Conservation (phyloP, 768 basidiomycete species). For the Pisolithus marmoratus region DNA sequence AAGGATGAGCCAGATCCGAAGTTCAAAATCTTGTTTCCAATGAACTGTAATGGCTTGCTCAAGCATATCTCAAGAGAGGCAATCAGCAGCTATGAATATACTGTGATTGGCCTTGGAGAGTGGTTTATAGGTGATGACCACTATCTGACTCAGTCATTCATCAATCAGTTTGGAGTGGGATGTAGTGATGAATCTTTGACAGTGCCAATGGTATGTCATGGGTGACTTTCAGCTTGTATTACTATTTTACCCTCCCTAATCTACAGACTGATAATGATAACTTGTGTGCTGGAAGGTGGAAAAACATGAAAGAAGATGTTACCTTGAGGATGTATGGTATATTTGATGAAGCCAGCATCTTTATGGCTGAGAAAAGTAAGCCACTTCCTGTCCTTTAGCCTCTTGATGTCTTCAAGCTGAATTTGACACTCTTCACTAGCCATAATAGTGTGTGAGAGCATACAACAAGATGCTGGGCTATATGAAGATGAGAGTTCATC, state of each 20-base stretch:
- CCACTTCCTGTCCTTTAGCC: constrained; percentile 8
- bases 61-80: constrained; percentile 29
- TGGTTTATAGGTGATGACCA: neutral
- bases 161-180: neutral
- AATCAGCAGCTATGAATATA: constrained; percentile 17
- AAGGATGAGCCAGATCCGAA: neutral
- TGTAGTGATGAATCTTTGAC: neutral
- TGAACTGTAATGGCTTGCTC: constrained; percentile 10
- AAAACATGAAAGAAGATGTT: neutral
- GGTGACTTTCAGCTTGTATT: neutral
- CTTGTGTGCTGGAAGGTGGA: neutral
- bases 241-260: neutral
- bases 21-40: constrained; percentile 16
- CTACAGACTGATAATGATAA: neutral
- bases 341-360: constrained; percentile 35
- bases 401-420: constrained; percentile 12
- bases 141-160: neutral
- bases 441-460: constrained; percentile 18
- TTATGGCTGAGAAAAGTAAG: constrained; percentile 27
- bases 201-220: neutral
- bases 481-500: constrained; percentile 22
- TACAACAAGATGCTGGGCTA: constrained; percentile 14
- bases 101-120: constrained; percentile 12
- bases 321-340: constrained; percentile 24
- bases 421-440: constrained; percentile 16